Conservation (phyloP, 139 green algal species). For the Coelastrella sp. region DNA sequence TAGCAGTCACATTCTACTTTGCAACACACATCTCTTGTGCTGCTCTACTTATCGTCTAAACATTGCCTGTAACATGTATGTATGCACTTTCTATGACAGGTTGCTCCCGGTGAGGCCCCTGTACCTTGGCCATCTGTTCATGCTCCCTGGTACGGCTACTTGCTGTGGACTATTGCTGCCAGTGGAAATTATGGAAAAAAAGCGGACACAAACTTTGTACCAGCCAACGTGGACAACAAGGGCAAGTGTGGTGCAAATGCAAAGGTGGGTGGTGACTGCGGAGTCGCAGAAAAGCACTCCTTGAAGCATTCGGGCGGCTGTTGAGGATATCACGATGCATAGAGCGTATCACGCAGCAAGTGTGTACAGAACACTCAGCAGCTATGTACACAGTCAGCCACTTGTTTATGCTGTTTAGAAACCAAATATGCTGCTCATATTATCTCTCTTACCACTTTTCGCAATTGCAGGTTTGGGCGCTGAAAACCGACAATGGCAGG, state of each 20-base stretch:
- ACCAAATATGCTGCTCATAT: too few relatives aligned
- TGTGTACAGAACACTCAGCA: too few relatives aligned
- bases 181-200: neutral
- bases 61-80: neutral
- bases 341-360: too few relatives aligned
- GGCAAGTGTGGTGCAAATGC: neutral
- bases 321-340: too few relatives aligned
- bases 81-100: neutral
- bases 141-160: conserved; percentile 44
- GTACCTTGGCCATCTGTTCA: conserved; percentile 40
- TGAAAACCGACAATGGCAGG: neutral
- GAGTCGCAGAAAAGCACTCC: too few relatives aligned
- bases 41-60: too few relatives aligned
- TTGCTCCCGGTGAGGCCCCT: neutral
- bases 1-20: too few relatives aligned
- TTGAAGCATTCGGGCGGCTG: too few relatives aligned
- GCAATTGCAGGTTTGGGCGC: conserved; percentile 5
- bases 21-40: too few relatives aligned
- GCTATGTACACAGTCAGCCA: too few relatives aligned
- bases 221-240: neutral
- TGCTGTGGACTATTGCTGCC: conserved; percentile 22
- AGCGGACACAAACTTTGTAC: neutral
- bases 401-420: too few relatives aligned
- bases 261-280: neutral
- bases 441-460: too few relatives aligned